Evolutionary conservation across 2,329 filamentous ascomycete genomes (phyloP).

Genomic region (Dothistroma pini): DNA sequence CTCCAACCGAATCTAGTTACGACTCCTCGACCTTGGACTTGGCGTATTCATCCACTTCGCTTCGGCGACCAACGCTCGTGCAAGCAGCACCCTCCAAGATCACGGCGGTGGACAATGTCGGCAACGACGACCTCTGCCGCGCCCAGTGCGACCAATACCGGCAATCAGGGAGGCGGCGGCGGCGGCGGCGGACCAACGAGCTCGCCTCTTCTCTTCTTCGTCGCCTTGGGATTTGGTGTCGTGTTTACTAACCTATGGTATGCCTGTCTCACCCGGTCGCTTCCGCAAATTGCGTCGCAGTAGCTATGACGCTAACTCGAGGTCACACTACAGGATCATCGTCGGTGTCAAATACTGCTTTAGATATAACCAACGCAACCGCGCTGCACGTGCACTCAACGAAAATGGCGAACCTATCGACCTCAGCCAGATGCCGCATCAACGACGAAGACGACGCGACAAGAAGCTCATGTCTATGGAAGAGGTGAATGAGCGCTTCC

Average conservation of each 20-base stretch:
- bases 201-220: slow-evolving; percentile 83
- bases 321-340: slow-evolving; percentile 71
- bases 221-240: slow-evolving; percentile 92
- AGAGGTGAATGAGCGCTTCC: slow-evolving; percentile 96
- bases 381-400: slow-evolving; percentile 69
- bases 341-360: slow-evolving; percentile 99
- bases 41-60: neutral
- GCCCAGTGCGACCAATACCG: slow-evolving; percentile 10
- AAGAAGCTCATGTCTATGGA: slow-evolving; percentile 99
- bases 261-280: slow-evolving; percentile 15
- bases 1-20: neutral
- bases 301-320: slow-evolving; percentile 18
- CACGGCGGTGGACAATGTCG: slow-evolving; percentile 4
- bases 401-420: slow-evolving; percentile 82
- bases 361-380: slow-evolving; percentile 91
- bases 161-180: slow-evolving; percentile 9
- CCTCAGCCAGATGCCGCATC: slow-evolving; percentile 76
- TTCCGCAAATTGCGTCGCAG: neutral
- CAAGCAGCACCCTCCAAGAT: neutral
- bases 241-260: slow-evolving; percentile 99
- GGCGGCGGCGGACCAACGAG: slow-evolving; percentile 51
- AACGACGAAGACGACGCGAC: slow-evolving; percentile 75
- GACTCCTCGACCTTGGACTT: neutral
- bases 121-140: slow-evolving; percentile 8
- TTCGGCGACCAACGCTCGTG: neutral